Conservation (phyloP, 2,329 filamentous ascomycete genomes). For the Canariomyces notabilis region DNA sequence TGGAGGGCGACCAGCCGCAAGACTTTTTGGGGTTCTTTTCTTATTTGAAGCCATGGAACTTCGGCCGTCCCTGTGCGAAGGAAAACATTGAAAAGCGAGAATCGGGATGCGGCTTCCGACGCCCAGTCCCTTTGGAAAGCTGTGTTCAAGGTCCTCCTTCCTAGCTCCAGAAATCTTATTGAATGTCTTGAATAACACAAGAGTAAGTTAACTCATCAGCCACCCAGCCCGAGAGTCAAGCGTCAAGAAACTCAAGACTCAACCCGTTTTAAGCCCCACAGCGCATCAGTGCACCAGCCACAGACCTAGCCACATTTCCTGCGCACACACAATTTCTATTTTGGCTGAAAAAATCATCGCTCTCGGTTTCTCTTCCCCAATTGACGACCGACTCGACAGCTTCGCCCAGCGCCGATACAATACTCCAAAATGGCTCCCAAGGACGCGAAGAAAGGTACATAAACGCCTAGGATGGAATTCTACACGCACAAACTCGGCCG, state of each 20-base stretch:
- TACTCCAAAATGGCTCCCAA: slow-evolving; percentile 35
- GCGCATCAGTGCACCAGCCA: slow-evolving; percentile 8
- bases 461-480: slow-evolving; percentile 20
- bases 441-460: slow-evolving; percentile 38
- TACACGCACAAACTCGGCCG: slow-evolving; percentile 23
- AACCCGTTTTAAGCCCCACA: neutral
- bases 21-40: slow-evolving; percentile 37
- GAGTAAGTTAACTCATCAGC: slow-evolving; percentile 21
- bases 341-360: slow-evolving; percentile 15
- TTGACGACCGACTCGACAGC: slow-evolving; percentile 25
- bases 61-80: too few relatives aligned
- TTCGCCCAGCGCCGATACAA: slow-evolving; percentile 27
- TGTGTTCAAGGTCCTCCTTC: too few relatives aligned
- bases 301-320: slow-evolving; percentile 17
- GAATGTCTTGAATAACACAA: too few relatives aligned
- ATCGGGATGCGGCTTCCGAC: too few relatives aligned
- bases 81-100: too few relatives aligned
- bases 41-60: slow-evolving; percentile 44
- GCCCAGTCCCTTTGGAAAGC: too few relatives aligned
- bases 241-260: too few relatives aligned
- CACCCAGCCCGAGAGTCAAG: too few relatives aligned
- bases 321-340: slow-evolving; percentile 25
- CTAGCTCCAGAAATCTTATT: too few relatives aligned
- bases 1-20: slow-evolving; percentile 53
- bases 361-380: slow-evolving; percentile 15